Evolutionary conservation across 179 eudicot genomes (phyloP).

Genomic region (Silene noctiflora): DNA sequence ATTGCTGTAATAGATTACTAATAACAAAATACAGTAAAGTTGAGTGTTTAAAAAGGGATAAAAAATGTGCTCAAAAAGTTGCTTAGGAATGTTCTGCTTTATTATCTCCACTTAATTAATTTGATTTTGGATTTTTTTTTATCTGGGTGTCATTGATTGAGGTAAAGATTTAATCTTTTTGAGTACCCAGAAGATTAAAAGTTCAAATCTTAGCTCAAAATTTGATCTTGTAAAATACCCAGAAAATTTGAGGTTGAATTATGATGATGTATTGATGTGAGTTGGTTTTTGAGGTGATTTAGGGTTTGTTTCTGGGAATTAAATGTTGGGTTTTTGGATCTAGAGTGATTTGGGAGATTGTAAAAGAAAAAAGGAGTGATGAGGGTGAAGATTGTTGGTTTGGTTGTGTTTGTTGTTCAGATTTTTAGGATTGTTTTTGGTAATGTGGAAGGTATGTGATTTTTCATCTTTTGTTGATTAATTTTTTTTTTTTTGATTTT

Average conservation of each 20-base stretch:
- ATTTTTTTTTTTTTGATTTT: background rate
- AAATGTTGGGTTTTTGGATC: slow-evolving; percentile 28
- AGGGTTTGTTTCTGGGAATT: slow-evolving; percentile 20
- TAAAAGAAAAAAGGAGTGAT: slow-evolving; percentile 26
- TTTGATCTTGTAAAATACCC: slow-evolving; percentile 6
- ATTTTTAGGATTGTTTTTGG: slow-evolving; percentile 32
- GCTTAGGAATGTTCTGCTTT: slow-evolving; percentile 13
- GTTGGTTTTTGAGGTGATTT: slow-evolving; percentile 9
- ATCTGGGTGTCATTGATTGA: slow-evolving; percentile 5
- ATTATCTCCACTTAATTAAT: background rate
- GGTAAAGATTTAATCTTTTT: slow-evolving; percentile 14
- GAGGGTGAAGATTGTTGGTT: slow-evolving; percentile 18
- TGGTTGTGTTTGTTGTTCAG: slow-evolving; percentile 28
- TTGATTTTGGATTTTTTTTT: background rate
- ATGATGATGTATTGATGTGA: background rate
- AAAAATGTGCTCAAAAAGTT: slow-evolving; percentile 19
- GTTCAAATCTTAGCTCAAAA: background rate
- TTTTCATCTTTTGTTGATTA: background rate
- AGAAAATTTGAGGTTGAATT: slow-evolving; percentile 13
- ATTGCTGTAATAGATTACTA: slow-evolving; percentile 6
- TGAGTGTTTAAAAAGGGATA: background rate
- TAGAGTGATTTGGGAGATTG: slow-evolving; percentile 21
- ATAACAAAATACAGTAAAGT: background rate
- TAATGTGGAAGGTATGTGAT: slow-evolving; percentile 53
- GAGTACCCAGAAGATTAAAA: background rate